phyloP scores from a whole-genome alignment of 345 rosid genomes.

The Bruguiera parviflora region DNA sequence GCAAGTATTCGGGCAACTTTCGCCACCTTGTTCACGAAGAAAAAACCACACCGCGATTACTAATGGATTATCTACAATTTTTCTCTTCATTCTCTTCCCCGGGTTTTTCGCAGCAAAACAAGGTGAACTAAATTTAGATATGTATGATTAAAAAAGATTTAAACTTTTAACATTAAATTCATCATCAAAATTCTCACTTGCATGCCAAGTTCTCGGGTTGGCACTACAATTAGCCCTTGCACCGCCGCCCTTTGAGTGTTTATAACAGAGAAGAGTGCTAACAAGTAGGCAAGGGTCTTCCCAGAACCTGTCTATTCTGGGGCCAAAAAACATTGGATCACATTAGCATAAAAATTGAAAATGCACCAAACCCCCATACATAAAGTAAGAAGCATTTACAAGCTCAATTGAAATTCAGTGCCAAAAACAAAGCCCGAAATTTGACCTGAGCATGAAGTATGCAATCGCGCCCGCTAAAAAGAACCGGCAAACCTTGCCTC shows the following conservation, averaged over 20 bases:
- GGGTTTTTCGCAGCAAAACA: neutral
- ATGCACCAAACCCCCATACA: too few species aligned
- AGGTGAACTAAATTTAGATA: neutral
- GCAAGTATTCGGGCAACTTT: conserved; percentile 82
- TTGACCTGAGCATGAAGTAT: conserved; percentile 87
- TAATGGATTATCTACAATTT: neutral
- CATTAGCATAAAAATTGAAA: conserved; percentile 9
- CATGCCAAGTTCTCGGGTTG: conserved; percentile 88
- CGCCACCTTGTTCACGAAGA: conserved; percentile 46
- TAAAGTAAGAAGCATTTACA: too few species aligned
- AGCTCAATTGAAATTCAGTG: neutral
- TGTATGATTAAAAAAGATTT: neutral
- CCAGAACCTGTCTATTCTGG: conserved; percentile 83
- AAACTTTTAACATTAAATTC: neutral
- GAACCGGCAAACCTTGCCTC: conserved; percentile 64
- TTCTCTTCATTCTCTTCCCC: neutral
- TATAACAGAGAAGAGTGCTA: conserved; percentile 58
- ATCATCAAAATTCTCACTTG: conserved; percentile 51
- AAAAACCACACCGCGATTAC: conserved; percentile 3
- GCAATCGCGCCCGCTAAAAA: conserved; percentile 69
- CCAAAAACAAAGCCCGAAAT: conserved; percentile 5
- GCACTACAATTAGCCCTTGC: conserved; percentile 82
- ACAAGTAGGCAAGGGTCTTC: conserved; percentile 82
- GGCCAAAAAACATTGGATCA: conserved; percentile 26
- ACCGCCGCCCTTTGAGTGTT: conserved; percentile 69